Evolutionary conservation across 345 rosid genomes (phyloP), one percentile per base, ranked within the genome.

Genomic region (Heritiera littoralis): DNA sequence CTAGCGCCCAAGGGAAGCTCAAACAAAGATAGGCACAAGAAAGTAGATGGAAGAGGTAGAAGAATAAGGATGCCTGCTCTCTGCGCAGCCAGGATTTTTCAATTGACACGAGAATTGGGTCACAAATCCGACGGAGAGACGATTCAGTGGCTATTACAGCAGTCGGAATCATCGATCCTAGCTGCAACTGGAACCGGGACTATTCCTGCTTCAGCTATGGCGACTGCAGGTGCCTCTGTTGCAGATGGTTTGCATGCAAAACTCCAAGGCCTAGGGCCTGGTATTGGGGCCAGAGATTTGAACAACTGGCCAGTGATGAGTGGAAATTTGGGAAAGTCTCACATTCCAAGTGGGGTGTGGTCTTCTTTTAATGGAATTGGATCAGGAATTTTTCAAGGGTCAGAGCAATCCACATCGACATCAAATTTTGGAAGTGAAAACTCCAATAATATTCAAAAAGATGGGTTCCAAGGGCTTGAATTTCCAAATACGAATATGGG

Each of bases 51-150:
- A 8, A 75, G 94, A 82, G 94, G 94, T 30, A 82, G 91, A 64
- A 86, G 94, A 78, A 89, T 91, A 77, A 81, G 94, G 92, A 91
- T 91, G 92, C 94, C 94, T 10, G 94, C 92, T 71, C 84, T 91
- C 12, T 91, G 92, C 73, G 94, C 94, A 0, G 92, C 94, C 18
- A 87, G 94, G 86, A 91, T 91, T 77, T 89, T 91, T 63, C 94
- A 91, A 60, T 84, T 91, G 81, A 91, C 94, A 60, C 84, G 92
- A 74, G 94, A 91, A 83, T 85, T 91, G 84, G 92, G 94, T 58
- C 94, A 89, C 69, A 91, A 91, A 23, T 23, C 28, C 28, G 28
- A 23, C 28, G 28, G 28, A 23, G 28, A 23, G 28, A 23, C 28
- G 28, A 81, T 89, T 61, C 94, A 91, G 84, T 91, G 94, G 94